Evolutionary conservation across 495 filamentous ascomycete species (phyloP).

Genomic region (Penicillium manginii): DNA sequence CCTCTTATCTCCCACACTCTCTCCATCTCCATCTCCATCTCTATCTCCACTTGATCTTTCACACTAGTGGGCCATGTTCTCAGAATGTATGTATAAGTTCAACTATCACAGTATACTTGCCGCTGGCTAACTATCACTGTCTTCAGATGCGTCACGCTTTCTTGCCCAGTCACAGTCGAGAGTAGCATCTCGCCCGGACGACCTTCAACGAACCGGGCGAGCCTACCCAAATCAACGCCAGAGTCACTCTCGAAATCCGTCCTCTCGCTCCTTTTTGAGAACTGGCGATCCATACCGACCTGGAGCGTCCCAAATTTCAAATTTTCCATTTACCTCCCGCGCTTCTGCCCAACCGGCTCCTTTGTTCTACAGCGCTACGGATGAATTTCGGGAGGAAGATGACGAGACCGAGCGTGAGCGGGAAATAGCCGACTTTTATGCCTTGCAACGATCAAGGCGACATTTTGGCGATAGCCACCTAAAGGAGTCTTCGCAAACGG

Average conservation of each 20-base stretch:
- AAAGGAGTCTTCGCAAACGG: conserved; percentile 79
- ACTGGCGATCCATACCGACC: conserved; percentile 75
- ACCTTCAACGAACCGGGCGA: conserved; percentile 51
- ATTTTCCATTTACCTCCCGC: conserved; percentile 77
- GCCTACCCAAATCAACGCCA: conserved; percentile 46
- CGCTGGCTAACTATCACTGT: background rate
- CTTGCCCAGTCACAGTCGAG: conserved; percentile 96
- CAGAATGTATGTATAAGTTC: conserved; percentile 76
- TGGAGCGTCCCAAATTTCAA: conserved; percentile 66
- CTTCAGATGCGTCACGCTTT: conserved; percentile 90
- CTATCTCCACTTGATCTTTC: conserved; percentile 21
- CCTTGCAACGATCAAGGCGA: conserved; percentile 83
- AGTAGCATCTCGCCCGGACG: conserved; percentile 68
- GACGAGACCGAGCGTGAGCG: conserved; percentile 89
- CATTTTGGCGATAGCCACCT: conserved; percentile 81
- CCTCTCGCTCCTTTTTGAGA: conserved; percentile 52
- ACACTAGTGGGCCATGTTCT: conserved; percentile 74
- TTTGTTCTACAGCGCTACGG: conserved; percentile 85
- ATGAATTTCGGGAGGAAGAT: conserved; percentile 85
- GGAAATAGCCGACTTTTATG: conserved; percentile 91
- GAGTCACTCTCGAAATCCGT: conserved; percentile 49
- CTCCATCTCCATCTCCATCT: conserved; percentile 17
- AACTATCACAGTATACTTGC: background rate
- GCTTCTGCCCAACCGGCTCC: conserved; percentile 75
- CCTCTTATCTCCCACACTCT: background rate